Percentiles rank a stretch among this genome's conserved stretches.
phyloP scores from a whole-genome alignment of 2,329 filamentous ascomycete genomes.

The Talaromyces sp. region DNA sequence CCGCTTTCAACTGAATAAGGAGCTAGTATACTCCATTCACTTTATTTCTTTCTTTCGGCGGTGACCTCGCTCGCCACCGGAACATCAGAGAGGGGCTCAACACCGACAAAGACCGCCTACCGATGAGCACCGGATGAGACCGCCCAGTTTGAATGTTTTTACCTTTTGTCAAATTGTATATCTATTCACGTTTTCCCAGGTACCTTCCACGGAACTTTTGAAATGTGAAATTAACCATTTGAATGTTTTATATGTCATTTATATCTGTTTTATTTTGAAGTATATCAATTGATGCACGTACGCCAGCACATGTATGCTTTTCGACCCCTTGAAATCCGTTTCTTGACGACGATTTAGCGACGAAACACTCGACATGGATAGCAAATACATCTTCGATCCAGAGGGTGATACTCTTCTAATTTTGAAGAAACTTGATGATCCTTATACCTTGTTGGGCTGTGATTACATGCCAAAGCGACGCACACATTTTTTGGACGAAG shows the following conservation, averaged over 20 bases:
- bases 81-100: neutral
- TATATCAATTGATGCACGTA: too few relatives aligned
- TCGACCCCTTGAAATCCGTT: too few relatives aligned
- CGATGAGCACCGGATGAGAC: neutral
- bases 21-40: neutral
- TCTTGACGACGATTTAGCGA: neutral
- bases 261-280: too few relatives aligned
- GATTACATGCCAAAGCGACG: neutral
- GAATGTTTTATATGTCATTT: too few relatives aligned
- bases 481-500: neutral
- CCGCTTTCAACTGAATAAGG: neutral
- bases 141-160: too few relatives aligned
- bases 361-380: neutral
- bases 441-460: neutral
- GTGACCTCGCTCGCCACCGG: neutral
- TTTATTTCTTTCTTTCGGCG: neutral
- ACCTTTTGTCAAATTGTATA: neutral
- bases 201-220: neutral
- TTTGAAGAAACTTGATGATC: neutral
- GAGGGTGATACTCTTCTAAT: neutral
- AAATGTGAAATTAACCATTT: neutral
- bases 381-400: neutral
- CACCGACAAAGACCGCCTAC: neutral
- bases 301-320: too few relatives aligned
- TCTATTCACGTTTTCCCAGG: neutral